Conservation (phyloP, 345 rosid genomes). For the Eucalyptus rudis region DNA sequence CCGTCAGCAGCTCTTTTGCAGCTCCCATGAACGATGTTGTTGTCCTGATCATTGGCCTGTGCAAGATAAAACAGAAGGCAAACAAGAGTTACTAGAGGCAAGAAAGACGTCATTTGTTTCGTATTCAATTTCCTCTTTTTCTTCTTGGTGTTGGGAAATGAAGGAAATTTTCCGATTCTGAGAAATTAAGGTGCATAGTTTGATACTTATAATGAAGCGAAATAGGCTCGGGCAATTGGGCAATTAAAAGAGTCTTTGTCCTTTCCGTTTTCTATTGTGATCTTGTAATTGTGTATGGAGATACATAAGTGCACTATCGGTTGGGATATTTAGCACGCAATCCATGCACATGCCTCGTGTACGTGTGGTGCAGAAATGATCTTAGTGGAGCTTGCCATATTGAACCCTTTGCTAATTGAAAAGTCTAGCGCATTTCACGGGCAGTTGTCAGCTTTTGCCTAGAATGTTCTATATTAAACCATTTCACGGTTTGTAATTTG, state of each 20-base stretch:
- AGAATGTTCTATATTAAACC: background rate
- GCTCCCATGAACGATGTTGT: conserved; percentile 14
- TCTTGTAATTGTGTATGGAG: background rate
- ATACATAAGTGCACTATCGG: background rate
- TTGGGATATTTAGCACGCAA: background rate
- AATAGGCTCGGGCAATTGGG: background rate
- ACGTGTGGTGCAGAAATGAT: background rate
- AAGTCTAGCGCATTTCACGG: background rate
- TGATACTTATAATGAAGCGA: background rate
- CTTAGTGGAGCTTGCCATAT: background rate
- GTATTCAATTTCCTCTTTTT: background rate
- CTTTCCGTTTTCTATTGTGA: background rate
- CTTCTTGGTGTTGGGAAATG: background rate
- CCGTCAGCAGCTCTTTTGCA: conserved; percentile 27
- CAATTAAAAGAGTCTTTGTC: background rate
- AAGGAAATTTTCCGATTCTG: background rate
- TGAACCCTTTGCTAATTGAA: background rate
- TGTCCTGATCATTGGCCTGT: conserved; percentile 1
- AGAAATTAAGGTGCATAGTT: background rate
- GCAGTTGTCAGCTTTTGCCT: background rate
- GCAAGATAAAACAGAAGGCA: background rate
- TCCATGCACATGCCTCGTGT: background rate
- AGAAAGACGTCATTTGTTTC: background rate
- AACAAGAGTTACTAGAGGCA: background rate
- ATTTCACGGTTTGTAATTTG: background rate